These are phyloP conservation scores for Candida corydali DNA, from an alignment of 805 yeast species.

Conservation along the genomic window DNA sequence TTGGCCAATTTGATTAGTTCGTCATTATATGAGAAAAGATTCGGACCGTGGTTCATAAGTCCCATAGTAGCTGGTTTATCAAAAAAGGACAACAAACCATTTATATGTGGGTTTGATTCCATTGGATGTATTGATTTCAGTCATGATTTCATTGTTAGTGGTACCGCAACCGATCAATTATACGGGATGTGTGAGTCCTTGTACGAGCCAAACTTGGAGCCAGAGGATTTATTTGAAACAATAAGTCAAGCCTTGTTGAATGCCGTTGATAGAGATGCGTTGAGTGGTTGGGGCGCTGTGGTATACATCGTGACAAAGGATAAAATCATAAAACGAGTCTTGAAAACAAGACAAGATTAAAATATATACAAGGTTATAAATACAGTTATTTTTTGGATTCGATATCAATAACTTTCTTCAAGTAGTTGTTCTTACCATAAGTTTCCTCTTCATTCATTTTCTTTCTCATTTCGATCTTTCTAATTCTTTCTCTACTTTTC, in stretches of 20 bases:
- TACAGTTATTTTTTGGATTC: constrained; percentile 15
- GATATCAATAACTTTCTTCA: constrained; percentile 57
- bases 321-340: constrained; percentile 78
- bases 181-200: constrained; percentile 98
- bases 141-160: constrained; percentile 89
- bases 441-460: constrained; percentile 68
- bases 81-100: constrained; percentile 79
- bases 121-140: constrained; percentile 97
- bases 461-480: constrained; percentile 52
- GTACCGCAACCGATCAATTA: constrained; percentile 94
- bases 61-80: constrained; percentile 95
- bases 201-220: constrained; percentile 89
- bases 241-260: constrained; percentile 88
- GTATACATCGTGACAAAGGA: constrained; percentile 91
- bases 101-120: constrained; percentile 90
- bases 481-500: constrained; percentile 53
- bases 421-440: constrained; percentile 70
- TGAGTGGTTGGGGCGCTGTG: constrained; percentile 98
- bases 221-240: constrained; percentile 94
- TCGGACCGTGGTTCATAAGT: constrained; percentile 95
- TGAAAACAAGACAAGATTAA: constrained; percentile 95
- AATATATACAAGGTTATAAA: constrained; percentile 1
- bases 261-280: constrained; percentile 96
- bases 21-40: constrained; percentile 83
- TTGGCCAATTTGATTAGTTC: constrained; percentile 91